These are phyloP conservation scores for Fraxinus albicans DNA, from an alignment of 305 asterid genomes.

Conservation along the genomic window DNA sequence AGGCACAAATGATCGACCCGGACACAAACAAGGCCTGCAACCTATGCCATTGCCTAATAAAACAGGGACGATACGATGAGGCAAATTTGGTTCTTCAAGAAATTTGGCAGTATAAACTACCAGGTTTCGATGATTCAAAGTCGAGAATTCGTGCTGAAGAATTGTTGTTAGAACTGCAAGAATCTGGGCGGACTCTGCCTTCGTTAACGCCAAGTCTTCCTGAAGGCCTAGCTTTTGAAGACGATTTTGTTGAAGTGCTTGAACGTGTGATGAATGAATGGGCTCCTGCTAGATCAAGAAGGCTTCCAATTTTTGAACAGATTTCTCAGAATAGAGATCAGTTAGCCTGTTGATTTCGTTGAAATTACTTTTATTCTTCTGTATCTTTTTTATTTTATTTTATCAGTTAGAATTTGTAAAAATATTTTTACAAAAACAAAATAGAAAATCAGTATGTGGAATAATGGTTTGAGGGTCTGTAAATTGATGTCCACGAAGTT, in stretches of 20 bases:
- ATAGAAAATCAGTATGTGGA: neutral
- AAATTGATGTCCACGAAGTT: neutral
- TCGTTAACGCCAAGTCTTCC: neutral
- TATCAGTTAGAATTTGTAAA: neutral
- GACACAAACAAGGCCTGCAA: constrained; percentile 50
- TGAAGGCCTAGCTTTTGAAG: constrained; percentile 8
- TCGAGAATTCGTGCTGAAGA: constrained; percentile 31
- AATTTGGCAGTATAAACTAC: constrained; percentile 24
- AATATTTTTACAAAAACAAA: neutral
- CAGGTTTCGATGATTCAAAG: constrained; percentile 35
- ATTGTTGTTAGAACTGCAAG: constrained; percentile 27
- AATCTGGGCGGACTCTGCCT: constrained; percentile 21
- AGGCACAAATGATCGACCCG: constrained; percentile 49
- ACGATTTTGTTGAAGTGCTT: constrained; percentile 31
- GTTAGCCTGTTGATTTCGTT: constrained; percentile 31
- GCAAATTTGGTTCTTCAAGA: constrained; percentile 35
- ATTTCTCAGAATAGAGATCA: constrained; percentile 40
- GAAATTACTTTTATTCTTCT: neutral
- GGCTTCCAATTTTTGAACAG: constrained; percentile 51
- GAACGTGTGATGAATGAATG: constrained; percentile 32
- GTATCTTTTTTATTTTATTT: neutral
- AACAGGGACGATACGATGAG: constrained; percentile 37
- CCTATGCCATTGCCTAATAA: constrained; percentile 35
- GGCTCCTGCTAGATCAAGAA: constrained; percentile 41
- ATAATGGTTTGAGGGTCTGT: neutral